Conservation (phyloP, 148 eudicot genomes). For the Hydrangea macrophylla region DNA sequence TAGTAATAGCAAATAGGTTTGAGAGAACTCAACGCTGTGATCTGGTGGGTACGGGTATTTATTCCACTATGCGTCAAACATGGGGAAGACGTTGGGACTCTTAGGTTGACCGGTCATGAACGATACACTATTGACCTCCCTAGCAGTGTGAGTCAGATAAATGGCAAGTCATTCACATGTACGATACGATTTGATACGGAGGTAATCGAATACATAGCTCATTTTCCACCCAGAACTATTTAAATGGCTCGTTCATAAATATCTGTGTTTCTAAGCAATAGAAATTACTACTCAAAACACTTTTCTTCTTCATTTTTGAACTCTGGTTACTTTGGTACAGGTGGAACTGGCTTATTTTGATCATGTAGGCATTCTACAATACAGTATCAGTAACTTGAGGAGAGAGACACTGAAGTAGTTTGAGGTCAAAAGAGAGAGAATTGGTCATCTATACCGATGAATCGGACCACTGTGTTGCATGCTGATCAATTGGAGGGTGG, state of each 20-base stretch:
- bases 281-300: not conserved
- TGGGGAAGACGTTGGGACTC: slow-evolving; percentile 10
- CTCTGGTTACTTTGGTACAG: not conserved
- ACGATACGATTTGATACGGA: slow-evolving; percentile 1
- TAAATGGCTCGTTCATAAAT: not conserved
- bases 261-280: not conserved
- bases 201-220: not conserved
- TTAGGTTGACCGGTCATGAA: slow-evolving; percentile 16
- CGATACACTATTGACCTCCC: slow-evolving; percentile 20
- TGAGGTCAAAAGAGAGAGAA: no score
- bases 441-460: no score
- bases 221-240: not conserved
- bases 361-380: slow-evolving; percentile 7
- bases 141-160: slow-evolving; percentile 3
- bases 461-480: no score
- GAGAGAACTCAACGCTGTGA: slow-evolving; percentile 7
- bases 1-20: slow-evolving; percentile 10
- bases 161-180: no score
- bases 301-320: not conserved
- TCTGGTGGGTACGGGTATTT: slow-evolving; percentile 10
- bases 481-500: no score
- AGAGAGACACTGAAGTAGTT: no score
- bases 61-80: slow-evolving; percentile 17
- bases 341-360: slow-evolving; percentile 10
- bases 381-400: slow-evolving; percentile 5